Percentiles rank a stretch among this genome's conserved stretches.
Evolutionary conservation across 2,329 filamentous ascomycete genomes (phyloP).

Genomic region (Stagonosporopsis cucurbitacearum): DNA sequence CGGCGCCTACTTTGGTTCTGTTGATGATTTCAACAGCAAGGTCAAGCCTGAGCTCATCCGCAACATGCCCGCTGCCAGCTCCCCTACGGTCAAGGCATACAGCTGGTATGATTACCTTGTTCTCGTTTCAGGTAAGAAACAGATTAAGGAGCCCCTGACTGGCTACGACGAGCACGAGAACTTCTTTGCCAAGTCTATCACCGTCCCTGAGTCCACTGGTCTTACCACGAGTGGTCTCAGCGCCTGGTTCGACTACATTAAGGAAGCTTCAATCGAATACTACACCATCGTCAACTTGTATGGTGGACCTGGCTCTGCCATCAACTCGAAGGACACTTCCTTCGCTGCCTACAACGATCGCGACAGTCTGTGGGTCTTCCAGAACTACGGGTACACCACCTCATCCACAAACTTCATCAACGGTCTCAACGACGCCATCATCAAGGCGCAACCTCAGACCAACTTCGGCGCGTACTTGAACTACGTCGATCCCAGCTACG

Average conservation of each 20-base stretch:
- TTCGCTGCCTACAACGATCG: conserved; percentile 48
- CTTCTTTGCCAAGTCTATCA: conserved; percentile 52
- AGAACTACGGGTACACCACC: conserved; percentile 43
- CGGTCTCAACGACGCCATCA: conserved; percentile 52
- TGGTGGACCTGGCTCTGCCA: conserved; percentile 45
- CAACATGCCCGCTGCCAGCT: conserved; percentile 38
- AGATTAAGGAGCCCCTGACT: conserved; percentile 37
- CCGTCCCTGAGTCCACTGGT: conserved; percentile 46
- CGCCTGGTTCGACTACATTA: conserved; percentile 44
- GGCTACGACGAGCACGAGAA: conserved; percentile 49
- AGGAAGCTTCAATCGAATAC: conserved; percentile 31
- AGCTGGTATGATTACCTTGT: conserved; percentile 51
- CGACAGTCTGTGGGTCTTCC: conserved; percentile 47
- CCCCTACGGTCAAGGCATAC: conserved; percentile 35
- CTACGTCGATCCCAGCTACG: conserved; percentile 60
- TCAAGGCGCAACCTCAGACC: conserved; percentile 45
- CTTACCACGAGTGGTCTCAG: conserved; percentile 37
- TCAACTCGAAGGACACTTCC: conserved; percentile 43
- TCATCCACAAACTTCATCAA: conserved; percentile 48
- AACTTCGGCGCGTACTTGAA: conserved; percentile 61
- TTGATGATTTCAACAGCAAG: conserved; percentile 46
- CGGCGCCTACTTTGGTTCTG: conserved; percentile 51
- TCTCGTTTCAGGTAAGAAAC: conserved; percentile 47
- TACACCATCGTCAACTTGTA: conserved; percentile 51
- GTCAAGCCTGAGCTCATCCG: conserved; percentile 51